phyloP scores from a whole-genome alignment of 441 rosid genomes.

The Euphorbia celastroides region DNA sequence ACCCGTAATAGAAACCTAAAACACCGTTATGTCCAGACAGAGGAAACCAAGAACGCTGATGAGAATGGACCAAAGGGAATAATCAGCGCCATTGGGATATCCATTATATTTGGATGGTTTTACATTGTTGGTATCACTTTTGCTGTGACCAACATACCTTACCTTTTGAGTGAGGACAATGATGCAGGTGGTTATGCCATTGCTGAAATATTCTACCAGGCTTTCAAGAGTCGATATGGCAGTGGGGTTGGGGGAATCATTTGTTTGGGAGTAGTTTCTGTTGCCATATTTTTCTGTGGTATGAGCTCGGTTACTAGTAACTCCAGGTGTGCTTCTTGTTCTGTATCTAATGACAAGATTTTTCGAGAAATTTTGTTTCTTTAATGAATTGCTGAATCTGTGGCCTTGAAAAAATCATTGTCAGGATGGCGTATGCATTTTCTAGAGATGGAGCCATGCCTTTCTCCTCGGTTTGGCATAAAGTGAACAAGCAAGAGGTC shows the following conservation, averaged over 20 bases:
- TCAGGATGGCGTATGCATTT: constrained; percentile 97
- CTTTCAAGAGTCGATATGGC: constrained; percentile 83
- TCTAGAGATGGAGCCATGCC: constrained; percentile 99
- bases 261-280: constrained; percentile 76
- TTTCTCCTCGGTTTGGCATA: constrained; percentile 73
- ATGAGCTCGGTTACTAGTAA: constrained; percentile 98
- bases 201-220: constrained; percentile 79
- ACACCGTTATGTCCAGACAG: constrained; percentile 50
- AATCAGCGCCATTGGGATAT: constrained; percentile 80
- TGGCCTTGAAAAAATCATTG: neutral
- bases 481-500: constrained; percentile 80
- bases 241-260: constrained; percentile 80
- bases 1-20: neutral
- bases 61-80: constrained; percentile 86
- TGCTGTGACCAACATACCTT: constrained; percentile 74
- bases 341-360: neutral
- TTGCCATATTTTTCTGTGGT: constrained; percentile 96
- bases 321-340: constrained; percentile 49
- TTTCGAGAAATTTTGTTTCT: neutral
- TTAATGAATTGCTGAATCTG: neutral
- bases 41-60: constrained; percentile 89
- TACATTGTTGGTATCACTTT: constrained; percentile 85
- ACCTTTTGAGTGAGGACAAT: constrained; percentile 60
- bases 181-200: constrained; percentile 93
- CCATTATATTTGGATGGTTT: constrained; percentile 90